A percentile compares a stretch with the other conserved stretches of the same genome.
Conservation (phyloP, 2,329 filamentous ascomycete genomes). For the Scortechinia acanthostroma region DNA sequence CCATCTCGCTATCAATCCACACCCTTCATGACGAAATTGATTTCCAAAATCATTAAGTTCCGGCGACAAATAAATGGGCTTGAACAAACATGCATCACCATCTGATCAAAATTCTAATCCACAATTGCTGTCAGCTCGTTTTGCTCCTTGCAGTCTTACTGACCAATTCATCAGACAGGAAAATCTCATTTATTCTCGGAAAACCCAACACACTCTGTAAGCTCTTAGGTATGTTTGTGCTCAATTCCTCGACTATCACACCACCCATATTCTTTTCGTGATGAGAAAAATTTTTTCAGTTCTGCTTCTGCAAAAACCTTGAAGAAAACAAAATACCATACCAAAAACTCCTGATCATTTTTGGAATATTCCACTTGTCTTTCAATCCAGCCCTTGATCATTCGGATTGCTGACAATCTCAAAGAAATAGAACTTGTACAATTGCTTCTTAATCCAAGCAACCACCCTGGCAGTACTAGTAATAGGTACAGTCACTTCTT, state of each 20-base stretch:
- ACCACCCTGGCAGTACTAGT: too few species aligned
- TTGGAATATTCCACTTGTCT: background rate
- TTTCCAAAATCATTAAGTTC: too few species aligned
- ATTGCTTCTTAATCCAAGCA: too few species aligned
- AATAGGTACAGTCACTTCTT: background rate
- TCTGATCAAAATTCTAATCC: background rate
- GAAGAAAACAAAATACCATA: conserved; percentile 3
- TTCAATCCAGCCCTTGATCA: too few species aligned
- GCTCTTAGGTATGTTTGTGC: background rate
- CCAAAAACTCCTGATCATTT: background rate
- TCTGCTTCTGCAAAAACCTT: conserved; percentile 2
- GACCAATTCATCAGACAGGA: background rate
- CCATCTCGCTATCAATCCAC: background rate
- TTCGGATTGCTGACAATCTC: too few species aligned
- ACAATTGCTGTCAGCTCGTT: background rate
- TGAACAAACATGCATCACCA: conserved; percentile 3
- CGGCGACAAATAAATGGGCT: background rate
- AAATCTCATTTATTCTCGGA: background rate
- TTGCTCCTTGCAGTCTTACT: background rate
- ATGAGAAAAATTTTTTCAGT: conserved; percentile 3
- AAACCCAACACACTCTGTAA: too few species aligned
- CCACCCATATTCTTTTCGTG: background rate
- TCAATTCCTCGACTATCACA: background rate
- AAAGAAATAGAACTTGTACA: too few species aligned
- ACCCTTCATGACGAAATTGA: too few species aligned